phyloP scores from a whole-genome alignment of 495 filamentous ascomycete species.

The Tuber calosporum region DNA sequence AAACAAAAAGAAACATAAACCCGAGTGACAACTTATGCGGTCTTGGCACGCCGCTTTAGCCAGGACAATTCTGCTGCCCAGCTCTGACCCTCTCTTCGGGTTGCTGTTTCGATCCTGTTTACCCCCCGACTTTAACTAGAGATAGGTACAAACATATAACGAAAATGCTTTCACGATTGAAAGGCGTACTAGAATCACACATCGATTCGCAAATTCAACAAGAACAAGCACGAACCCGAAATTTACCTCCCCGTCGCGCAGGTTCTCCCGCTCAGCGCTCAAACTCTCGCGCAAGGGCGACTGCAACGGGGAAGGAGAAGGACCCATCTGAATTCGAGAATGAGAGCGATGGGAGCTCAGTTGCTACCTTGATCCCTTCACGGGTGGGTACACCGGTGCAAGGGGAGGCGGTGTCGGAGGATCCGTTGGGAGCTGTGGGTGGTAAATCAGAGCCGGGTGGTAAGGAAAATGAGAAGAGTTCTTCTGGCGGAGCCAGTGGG shows the following conservation, averaged over 20 bases:
- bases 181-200: slow-evolving; percentile 34
- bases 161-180: slow-evolving; percentile 37
- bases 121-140: not conserved
- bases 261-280: slow-evolving; percentile 11
- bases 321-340: slow-evolving; percentile 39
- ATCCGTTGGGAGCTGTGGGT: slow-evolving; percentile 30
- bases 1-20: not conserved
- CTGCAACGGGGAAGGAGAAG: slow-evolving; percentile 17
- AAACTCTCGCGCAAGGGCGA: slow-evolving; percentile 9
- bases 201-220: slow-evolving; percentile 38
- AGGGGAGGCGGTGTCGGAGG: slow-evolving; percentile 28
- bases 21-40: not conserved
- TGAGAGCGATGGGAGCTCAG: slow-evolving; percentile 27
- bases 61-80: not conserved
- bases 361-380: slow-evolving; percentile 14
- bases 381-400: slow-evolving; percentile 32
- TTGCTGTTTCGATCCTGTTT: not conserved
- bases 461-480: slow-evolving; percentile 13
- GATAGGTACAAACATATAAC: not conserved
- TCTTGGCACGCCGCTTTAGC: not conserved
- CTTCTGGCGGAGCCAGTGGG: not conserved
- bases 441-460: not conserved
- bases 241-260: slow-evolving; percentile 16
- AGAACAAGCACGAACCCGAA: slow-evolving; percentile 29
- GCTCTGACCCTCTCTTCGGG: not conserved